Percentiles rank a stretch among this genome's conserved stretches.
phyloP scores from a whole-genome alignment of 352 stramenopile genomes.

The Globisporangium spiculum region DNA sequence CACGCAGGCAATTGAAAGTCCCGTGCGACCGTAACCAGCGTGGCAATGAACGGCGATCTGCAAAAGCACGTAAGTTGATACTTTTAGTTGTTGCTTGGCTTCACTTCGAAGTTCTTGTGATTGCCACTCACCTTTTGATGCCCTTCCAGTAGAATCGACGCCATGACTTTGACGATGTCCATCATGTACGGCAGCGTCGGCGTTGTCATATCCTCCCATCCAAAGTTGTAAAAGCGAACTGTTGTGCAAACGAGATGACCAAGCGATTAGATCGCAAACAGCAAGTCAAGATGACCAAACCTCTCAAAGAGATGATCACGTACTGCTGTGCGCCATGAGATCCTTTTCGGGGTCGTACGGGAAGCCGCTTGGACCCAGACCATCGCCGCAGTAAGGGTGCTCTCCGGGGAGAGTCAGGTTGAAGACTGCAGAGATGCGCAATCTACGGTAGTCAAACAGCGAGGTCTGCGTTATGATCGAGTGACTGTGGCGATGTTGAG shows the following conservation, averaged over 20 bases:
- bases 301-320: not conserved
- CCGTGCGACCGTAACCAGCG: conserved; percentile 85
- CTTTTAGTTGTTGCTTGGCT: not conserved
- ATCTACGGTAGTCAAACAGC: conserved; percentile 25
- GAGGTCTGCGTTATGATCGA: conserved; percentile 5
- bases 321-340: conserved; percentile 86
- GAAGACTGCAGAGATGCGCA: conserved; percentile 84
- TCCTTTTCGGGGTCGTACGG: conserved; percentile 88
- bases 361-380: conserved; percentile 70
- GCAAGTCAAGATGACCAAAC: not conserved
- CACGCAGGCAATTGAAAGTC: conserved; percentile 83
- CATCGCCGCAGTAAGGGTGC: conserved; percentile 89
- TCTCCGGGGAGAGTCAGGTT: conserved; percentile 91
- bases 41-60: conserved; percentile 89
- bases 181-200: conserved; percentile 83
- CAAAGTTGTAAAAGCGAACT: conserved; percentile 92
- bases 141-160: conserved; percentile 63
- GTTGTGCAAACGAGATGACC: not conserved
- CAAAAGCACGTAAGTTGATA: not conserved
- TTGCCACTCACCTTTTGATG: conserved; percentile 40
- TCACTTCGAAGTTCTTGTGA: not conserved
- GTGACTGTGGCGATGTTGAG: no score
- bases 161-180: conserved; percentile 86
- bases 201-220: conserved; percentile 92
- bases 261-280: not conserved